Evolutionary conservation across 2,329 filamentous ascomycete species (phyloP), one percentile per base, ranked within the genome.

Genomic region (Diplodia scrobiculata): DNA sequence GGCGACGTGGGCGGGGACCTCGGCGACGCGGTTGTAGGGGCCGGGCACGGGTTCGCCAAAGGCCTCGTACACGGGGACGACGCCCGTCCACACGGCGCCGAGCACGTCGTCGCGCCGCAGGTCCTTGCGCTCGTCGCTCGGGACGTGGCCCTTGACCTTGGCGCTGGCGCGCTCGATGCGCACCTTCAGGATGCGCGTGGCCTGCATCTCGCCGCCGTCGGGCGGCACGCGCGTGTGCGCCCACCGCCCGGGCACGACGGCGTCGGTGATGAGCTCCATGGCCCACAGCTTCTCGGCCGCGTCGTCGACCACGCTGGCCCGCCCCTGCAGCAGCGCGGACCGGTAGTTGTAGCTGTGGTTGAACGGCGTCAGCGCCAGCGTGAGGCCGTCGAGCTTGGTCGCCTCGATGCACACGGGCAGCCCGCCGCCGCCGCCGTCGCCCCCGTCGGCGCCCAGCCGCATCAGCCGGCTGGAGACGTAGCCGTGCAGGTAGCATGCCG

Each of bases 281-380:
- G 91, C 91, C 79, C 86, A 95, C 5, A 91, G 74, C 74, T 91
- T 91, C 80, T 96, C 92, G 2, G 83, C 84, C 0, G 79, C 76
- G 68, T 89, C 86, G 1, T 86, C 84, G 5, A 96, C 90, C 1
- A 89, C 77, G 9, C 78, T 81, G 0, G 89, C 92, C 74, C 87
- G 85, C 0, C 92, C 92, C 73, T 94, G 92, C 11, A 95, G 82
- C 7, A 92, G 81, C 10, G 90, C 90, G 47, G 88, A 91, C 68
- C 91, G 90, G 80, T 95, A 96, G 81, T 96, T 94, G 81, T 91
- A 93, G 79, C 86, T 91, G 81, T 96, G 91, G 67, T 85, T 86
- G 80, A 91, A 90, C 10, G 91, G 90, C 0, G 91, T 92, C 17
- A 96, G 84, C 19, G 90, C 85, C 38, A 96, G 85, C 9, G 96